phyloP scores from a whole-genome alignment of 2,329 filamentous ascomycete species.

The Ceratocystiopsis brevicomis region DNA sequence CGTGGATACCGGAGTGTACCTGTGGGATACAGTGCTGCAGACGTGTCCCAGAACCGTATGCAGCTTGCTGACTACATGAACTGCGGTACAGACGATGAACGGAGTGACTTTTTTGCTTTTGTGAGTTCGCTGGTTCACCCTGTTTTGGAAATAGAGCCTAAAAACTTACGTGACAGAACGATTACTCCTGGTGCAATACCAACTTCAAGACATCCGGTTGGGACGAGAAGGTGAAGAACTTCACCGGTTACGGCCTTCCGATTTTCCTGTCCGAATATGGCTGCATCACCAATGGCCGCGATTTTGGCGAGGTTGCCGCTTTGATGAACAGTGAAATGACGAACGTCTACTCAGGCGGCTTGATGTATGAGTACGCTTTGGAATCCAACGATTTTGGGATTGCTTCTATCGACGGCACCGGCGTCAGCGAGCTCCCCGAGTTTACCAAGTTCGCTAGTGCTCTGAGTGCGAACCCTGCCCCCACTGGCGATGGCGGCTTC shows the following conservation, averaged over 20 bases:
- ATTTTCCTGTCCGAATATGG: constrained; percentile 94
- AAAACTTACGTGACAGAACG: constrained; percentile 31
- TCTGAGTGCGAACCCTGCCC: constrained; percentile 28
- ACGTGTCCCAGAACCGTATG: constrained; percentile 68
- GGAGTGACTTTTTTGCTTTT: constrained; percentile 77
- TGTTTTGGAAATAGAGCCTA: constrained; percentile 1
- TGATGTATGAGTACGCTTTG: constrained; percentile 86
- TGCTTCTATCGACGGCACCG: constrained; percentile 40
- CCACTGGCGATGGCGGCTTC: constrained; percentile 31
- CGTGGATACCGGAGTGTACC: constrained; percentile 46
- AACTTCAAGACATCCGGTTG: constrained; percentile 56
- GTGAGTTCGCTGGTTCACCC: constrained; percentile 13
- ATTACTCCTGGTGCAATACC: constrained; percentile 72
- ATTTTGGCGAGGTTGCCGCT: constrained; percentile 61
- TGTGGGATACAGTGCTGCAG: constrained; percentile 62
- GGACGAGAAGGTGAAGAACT: constrained; percentile 76
- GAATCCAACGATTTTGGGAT: constrained; percentile 68
- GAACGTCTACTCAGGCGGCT: constrained; percentile 76
- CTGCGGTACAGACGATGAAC: constrained; percentile 67
- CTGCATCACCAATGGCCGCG: constrained; percentile 63
- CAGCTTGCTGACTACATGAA: constrained; percentile 87
- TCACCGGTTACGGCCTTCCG: constrained; percentile 68
- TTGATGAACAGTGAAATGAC: constrained; percentile 78
- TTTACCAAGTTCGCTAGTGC: constrained; percentile 36
- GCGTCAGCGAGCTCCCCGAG: constrained; percentile 39